A percentile compares a stretch with the other conserved stretches of the same genome.
These are phyloP conservation scores for Plasmodium adleri DNA, from an alignment of 169 alveolate species.

Conservation along the genomic window DNA sequence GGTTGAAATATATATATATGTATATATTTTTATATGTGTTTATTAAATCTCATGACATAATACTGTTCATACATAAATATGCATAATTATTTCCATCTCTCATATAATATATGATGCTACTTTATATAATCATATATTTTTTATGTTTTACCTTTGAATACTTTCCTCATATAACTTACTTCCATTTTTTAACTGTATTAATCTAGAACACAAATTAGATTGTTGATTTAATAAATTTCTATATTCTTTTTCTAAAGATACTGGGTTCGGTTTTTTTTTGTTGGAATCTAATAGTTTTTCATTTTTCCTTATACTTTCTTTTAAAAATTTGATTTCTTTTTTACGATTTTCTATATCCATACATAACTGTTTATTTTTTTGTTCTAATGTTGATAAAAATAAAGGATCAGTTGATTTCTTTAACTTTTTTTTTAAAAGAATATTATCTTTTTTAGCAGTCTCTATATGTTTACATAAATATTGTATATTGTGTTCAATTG, in stretches of 20 bases:
- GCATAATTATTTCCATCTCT: too few relatives aligned
- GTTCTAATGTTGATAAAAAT: slow-evolving; percentile 40
- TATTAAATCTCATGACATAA: too few relatives aligned
- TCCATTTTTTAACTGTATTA: slow-evolving; percentile 42
- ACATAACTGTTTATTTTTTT: slow-evolving; percentile 50
- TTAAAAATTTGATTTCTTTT: slow-evolving; percentile 51
- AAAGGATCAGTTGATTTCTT: slow-evolving; percentile 55
- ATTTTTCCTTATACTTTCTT: slow-evolving; percentile 65
- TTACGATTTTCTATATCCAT: slow-evolving; percentile 48
- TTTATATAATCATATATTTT: too few relatives aligned
- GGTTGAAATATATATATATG: too few relatives aligned
- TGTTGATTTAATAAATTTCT: slow-evolving; percentile 37
- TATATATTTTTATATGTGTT: too few relatives aligned
- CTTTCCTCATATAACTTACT: slow-evolving; percentile 40
- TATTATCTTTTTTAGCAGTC: slow-evolving; percentile 57
- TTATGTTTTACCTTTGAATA: slow-evolving; percentile 32
- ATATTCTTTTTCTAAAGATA: slow-evolving; percentile 50
- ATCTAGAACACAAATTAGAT: slow-evolving; percentile 43
- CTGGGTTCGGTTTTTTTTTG: slow-evolving; percentile 52
- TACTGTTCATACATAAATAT: too few relatives aligned
- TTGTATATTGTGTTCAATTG: slow-evolving; percentile 56
- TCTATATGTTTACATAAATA: slow-evolving; percentile 57
- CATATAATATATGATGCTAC: too few relatives aligned
- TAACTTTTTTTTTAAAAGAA: slow-evolving; percentile 46
- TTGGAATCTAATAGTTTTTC: slow-evolving; percentile 60